phyloP scores from a whole-genome alignment of 192 early-diverging fungal species.

The Coemansia sp. region DNA sequence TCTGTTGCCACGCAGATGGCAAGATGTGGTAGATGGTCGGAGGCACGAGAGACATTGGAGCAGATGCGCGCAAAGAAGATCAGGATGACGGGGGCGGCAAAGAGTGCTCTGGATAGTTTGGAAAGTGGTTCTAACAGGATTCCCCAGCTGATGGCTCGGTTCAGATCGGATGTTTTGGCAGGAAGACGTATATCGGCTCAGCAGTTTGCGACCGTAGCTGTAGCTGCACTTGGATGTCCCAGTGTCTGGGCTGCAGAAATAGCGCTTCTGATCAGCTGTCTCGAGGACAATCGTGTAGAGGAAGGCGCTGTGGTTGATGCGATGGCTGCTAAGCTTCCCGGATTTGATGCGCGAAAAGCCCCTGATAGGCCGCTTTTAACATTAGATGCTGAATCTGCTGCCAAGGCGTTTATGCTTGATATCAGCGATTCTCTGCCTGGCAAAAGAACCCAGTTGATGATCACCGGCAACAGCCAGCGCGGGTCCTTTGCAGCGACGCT shows the following conservation, averaged over 20 bases:
- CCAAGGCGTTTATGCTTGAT: background rate
- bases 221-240: constrained; percentile 22
- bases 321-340: constrained; percentile 36
- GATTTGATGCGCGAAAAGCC: constrained; percentile 7
- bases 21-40: constrained; percentile 27
- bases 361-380: constrained; percentile 28
- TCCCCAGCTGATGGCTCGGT: constrained; percentile 18
- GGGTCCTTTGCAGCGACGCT: constrained; percentile 24
- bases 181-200: constrained; percentile 8
- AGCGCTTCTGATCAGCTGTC: constrained; percentile 30
- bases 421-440: background rate
- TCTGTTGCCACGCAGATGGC: constrained; percentile 27
- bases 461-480: constrained; percentile 8
- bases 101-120: constrained; percentile 16
- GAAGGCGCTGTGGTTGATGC: constrained; percentile 35
- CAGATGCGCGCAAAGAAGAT: constrained; percentile 12
- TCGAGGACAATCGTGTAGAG: constrained; percentile 26
- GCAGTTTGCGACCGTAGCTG: constrained; percentile 23
- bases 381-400: background rate
- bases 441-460: background rate
- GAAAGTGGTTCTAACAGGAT: constrained; percentile 16
- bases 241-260: constrained; percentile 26
- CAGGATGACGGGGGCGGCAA: constrained; percentile 2
- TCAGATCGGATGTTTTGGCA: constrained; percentile 13
- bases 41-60: constrained; percentile 25